A percentile compares a stretch with the other conserved stretches of the same genome.
phyloP scores from a whole-genome alignment of 495 filamentous ascomycete genomes.

The Parmelia sp. region DNA sequence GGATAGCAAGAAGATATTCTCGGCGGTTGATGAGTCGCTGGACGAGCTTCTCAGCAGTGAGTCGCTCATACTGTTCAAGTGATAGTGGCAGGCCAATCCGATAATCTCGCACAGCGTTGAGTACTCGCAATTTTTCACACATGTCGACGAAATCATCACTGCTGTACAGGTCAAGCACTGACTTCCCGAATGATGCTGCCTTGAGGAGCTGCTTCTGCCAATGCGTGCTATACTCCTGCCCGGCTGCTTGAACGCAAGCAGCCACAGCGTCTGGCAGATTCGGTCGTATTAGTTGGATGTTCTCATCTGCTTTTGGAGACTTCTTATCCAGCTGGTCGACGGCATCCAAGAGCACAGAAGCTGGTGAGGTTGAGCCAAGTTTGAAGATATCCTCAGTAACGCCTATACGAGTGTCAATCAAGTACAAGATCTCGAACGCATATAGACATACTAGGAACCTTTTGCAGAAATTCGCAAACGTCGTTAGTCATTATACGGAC shows the following conservation, averaged over 20 bases:
- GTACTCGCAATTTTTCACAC: slow-evolving; percentile 86
- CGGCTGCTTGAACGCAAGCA: slow-evolving; percentile 82
- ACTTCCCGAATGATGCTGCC: slow-evolving; percentile 95
- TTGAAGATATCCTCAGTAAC: slow-evolving; percentile 84
- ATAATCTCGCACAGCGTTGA: slow-evolving; percentile 87
- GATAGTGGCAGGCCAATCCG: slow-evolving; percentile 87
- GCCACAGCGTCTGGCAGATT: slow-evolving; percentile 88
- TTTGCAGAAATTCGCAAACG: slow-evolving; percentile 90
- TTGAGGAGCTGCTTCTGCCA: slow-evolving; percentile 95
- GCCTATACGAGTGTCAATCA: slow-evolving; percentile 36
- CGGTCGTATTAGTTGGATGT: slow-evolving; percentile 85
- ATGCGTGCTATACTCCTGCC: slow-evolving; percentile 78
- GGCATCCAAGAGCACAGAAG: slow-evolving; percentile 87
- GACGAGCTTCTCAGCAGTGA: slow-evolving; percentile 82
- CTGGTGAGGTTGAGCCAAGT: slow-evolving; percentile 76
- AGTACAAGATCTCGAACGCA: not conserved
- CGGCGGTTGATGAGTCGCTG: slow-evolving; percentile 78
- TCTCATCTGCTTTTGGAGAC: slow-evolving; percentile 94
- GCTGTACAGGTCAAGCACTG: slow-evolving; percentile 90
- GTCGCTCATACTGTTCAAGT: slow-evolving; percentile 81
- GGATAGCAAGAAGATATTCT: slow-evolving; percentile 86
- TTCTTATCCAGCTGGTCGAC: slow-evolving; percentile 86
- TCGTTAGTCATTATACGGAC: slow-evolving; percentile 83
- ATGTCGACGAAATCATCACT: slow-evolving; percentile 98
- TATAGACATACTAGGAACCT: slow-evolving; percentile 57